These are phyloP conservation scores for Penicillium goetzii DNA, from an alignment of 495 filamentous ascomycete species.

Conservation along the genomic window DNA sequence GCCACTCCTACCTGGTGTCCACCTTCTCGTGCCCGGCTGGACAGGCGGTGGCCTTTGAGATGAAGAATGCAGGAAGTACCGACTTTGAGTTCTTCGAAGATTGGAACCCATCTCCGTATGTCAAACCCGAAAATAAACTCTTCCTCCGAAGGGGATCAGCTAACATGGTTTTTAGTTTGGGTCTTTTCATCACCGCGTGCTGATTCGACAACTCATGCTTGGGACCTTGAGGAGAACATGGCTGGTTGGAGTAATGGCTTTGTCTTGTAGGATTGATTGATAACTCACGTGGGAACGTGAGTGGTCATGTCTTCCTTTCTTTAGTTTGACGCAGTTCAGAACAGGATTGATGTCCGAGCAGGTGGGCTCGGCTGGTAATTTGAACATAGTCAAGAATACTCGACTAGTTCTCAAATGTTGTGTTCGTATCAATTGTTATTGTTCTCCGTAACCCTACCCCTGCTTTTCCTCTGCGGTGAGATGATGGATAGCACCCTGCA, in stretches of 20 bases:
- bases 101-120: slow-evolving; percentile 59
- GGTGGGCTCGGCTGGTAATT: background rate
- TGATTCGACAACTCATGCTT: slow-evolving; percentile 30
- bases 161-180: slow-evolving; percentile 49
- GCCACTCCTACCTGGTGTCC: slow-evolving; percentile 59
- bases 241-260: slow-evolving; percentile 3
- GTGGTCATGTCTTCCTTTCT: slow-evolving; percentile 16
- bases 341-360: background rate
- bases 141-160: slow-evolving; percentile 4
- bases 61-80: slow-evolving; percentile 55
- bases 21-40: slow-evolving; percentile 61
- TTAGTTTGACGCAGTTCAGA: background rate
- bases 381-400: slow-evolving; percentile 3
- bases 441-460: background rate
- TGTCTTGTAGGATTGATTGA: slow-evolving; percentile 13
- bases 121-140: slow-evolving; percentile 3
- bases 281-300: slow-evolving; percentile 11
- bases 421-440: slow-evolving; percentile 12
- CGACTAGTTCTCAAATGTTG: slow-evolving; percentile 12
- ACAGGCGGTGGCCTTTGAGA: slow-evolving; percentile 51
- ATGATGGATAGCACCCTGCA: background rate
- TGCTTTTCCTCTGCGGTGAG: background rate
- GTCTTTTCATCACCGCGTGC: slow-evolving; percentile 64
- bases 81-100: slow-evolving; percentile 68
- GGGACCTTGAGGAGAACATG: background rate